phyloP scores from a whole-genome alignment of 2,329 filamentous ascomycete species.

The Leptosphaerulina australis region DNA sequence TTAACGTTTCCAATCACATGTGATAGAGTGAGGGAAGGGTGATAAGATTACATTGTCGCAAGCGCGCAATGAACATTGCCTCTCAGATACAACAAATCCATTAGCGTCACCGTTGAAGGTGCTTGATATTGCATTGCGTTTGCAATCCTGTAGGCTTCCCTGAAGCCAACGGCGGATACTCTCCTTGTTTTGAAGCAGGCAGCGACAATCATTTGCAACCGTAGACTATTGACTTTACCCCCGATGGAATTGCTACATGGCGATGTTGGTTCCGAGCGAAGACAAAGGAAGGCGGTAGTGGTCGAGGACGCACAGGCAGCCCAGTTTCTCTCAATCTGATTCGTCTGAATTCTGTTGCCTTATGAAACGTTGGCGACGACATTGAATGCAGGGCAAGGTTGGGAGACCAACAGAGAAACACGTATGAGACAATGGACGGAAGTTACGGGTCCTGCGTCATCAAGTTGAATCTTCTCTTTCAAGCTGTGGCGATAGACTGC shows the following conservation, averaged over 20 bases:
- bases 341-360: conserved; percentile 40
- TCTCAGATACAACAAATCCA: conserved; percentile 11
- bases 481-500: conserved; percentile 2
- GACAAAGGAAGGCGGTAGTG: conserved; percentile 3
- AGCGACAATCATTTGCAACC: not conserved
- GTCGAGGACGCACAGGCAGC: conserved; percentile 30
- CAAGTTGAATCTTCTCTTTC: conserved; percentile 10
- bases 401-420: conserved; percentile 23
- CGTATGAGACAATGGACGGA: conserved; percentile 23
- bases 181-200: not conserved
- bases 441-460: conserved; percentile 24
- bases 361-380: conserved; percentile 30
- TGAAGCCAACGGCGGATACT: not conserved
- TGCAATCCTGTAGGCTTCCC: not conserved
- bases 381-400: conserved; percentile 17
- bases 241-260: not conserved
- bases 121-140: not conserved
- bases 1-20: too few species aligned
- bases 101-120: not conserved
- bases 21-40: too few species aligned
- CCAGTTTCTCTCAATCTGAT: conserved; percentile 27
- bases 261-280: not conserved
- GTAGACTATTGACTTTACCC: conserved; percentile 8
- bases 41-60: too few species aligned
- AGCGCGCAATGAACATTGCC: not conserved